Evolutionary conservation across 2,329 filamentous ascomycete genomes (phyloP), one percentile per base, ranked within the genome.

Genomic region (Diaporthe nobilis): DNA sequence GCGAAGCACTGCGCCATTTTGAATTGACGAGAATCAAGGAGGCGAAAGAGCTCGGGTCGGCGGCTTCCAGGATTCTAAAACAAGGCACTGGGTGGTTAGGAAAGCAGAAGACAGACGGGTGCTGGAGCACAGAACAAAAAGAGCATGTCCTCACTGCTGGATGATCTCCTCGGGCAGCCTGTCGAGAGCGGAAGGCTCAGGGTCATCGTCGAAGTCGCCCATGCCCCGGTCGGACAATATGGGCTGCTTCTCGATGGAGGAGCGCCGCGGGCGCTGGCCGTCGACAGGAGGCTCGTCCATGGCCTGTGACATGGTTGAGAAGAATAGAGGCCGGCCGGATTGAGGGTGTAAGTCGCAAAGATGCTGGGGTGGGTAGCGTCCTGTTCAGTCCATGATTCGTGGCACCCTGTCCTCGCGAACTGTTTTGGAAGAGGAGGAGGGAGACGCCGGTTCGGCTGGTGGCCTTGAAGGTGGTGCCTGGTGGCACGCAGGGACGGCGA

Each of bases 141-240:
- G 37, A 71, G 57, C 55, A 70, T 61, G 25, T 72, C 49, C 90
- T 83, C 84, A 94, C 92, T 93, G 91, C 81, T 93, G 86, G 79
- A 94, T 93, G 76, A 94, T 94, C 82, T 94, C 92, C 82, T 92
- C 90, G 8, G 92, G 92, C 15, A 94, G 85, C 61, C 85, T 87
- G 49, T 89, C 86, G 79, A 93, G 91, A 47, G 88, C 86, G 42
- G 85, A 81, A 25, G 79, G 78, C 37, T 71, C 72, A 51, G 74
- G 74, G n/a, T 77, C 75, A 47, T 77, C 75, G 51, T 71, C 71
- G 31, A 75, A 60, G 47, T 77, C 73, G 51, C 53, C 58, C 22
- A 75, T 75, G 51, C 78, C 73, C 28, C 75, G 61, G 71, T 78
- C 78, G 72, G 80, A 79, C 77, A 82, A 71, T 57, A 78, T 76